Percentiles rank a stretch among this genome's conserved stretches.
Evolutionary conservation across 1,284 basidiomycete genomes (phyloP).

Genomic region (Pyrrhoderma lamaoense): DNA sequence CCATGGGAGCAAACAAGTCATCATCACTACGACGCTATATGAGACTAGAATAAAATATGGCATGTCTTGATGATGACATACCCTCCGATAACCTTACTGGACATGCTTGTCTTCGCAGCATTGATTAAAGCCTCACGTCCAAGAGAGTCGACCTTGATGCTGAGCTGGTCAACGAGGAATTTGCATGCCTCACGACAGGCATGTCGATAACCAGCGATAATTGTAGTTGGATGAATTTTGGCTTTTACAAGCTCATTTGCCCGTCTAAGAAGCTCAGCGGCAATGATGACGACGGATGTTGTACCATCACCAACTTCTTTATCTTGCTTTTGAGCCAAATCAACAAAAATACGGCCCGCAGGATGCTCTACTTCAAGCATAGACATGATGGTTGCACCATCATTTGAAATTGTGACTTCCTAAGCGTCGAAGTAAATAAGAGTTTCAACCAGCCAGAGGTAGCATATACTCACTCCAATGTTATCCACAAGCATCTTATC

Average conservation of each 20-base stretch:
- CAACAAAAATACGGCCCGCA: constrained; percentile 93
- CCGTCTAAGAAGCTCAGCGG: constrained; percentile 89
- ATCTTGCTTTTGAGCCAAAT: constrained; percentile 98
- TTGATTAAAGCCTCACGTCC: constrained; percentile 93
- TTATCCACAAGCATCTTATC: constrained; percentile 99
- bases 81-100: constrained; percentile 98
- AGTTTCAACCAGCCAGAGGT: constrained; percentile 3
- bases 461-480: constrained; percentile 67
- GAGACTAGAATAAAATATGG: constrained; percentile 82
- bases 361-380: constrained; percentile 91
- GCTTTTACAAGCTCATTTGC: constrained; percentile 98
- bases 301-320: constrained; percentile 99
- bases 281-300: constrained; percentile 96
- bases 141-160: constrained; percentile 88
- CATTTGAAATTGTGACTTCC: constrained; percentile 99
- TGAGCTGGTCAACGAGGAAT: constrained; percentile 97
- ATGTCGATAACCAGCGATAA: constrained; percentile 97
- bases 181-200: constrained; percentile 97
- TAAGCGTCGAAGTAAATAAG: constrained; percentile 27
- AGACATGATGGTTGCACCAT: constrained; percentile 96
- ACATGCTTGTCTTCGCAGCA: constrained; percentile 98
- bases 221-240: constrained; percentile 98
- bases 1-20: constrained; percentile 96
- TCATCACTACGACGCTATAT: constrained; percentile 63
- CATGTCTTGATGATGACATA: constrained; percentile 71